phyloP scores from a whole-genome alignment of 331 rosid species.

The Pyrus hybrid region DNA sequence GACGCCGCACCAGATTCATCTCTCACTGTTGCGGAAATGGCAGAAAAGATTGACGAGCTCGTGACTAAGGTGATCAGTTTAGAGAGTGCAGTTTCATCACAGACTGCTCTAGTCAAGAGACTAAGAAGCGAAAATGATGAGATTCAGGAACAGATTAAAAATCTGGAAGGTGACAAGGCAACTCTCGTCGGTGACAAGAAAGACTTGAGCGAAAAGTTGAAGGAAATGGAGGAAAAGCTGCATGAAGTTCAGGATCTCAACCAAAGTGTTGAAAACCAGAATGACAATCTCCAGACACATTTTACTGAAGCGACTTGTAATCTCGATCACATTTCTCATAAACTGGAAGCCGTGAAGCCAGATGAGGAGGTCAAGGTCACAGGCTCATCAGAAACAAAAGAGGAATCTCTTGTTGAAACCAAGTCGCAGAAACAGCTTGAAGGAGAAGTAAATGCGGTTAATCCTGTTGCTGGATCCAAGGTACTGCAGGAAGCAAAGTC shows the following conservation, averaged over 20 bases:
- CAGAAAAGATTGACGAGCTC: slow-evolving; percentile 77
- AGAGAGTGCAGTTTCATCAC: slow-evolving; percentile 73
- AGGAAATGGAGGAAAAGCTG: slow-evolving; percentile 59
- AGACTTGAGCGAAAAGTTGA: slow-evolving; percentile 38
- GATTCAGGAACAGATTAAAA: slow-evolving; percentile 53
- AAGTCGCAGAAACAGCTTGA: slow-evolving; percentile 17
- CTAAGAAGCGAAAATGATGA: slow-evolving; percentile 61
- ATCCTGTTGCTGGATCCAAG: slow-evolving; percentile 14
- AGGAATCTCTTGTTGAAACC: slow-evolving; percentile 12
- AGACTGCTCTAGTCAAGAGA: slow-evolving; percentile 54
- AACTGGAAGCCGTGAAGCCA: slow-evolving; percentile 37
- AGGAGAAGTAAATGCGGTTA: slow-evolving; percentile 15
- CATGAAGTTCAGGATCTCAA: slow-evolving; percentile 41
- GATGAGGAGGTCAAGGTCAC: slow-evolving; percentile 33
- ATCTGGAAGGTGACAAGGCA: slow-evolving; percentile 62
- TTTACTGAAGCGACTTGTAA: slow-evolving; percentile 47
- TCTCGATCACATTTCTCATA: slow-evolving; percentile 50
- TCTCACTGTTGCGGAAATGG: slow-evolving; percentile 66
- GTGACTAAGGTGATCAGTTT: slow-evolving; percentile 67
- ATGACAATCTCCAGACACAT: slow-evolving; percentile 46
- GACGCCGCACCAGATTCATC: slow-evolving; percentile 34
- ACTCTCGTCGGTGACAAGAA: slow-evolving; percentile 39
- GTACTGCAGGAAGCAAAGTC: slow-evolving; percentile 17
- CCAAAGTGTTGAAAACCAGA: slow-evolving; percentile 42
- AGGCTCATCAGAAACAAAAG: slow-evolving; percentile 16